phyloP scores from a whole-genome alignment of 352 stramenopile genomes.

The Globisporangium splendens region DNA sequence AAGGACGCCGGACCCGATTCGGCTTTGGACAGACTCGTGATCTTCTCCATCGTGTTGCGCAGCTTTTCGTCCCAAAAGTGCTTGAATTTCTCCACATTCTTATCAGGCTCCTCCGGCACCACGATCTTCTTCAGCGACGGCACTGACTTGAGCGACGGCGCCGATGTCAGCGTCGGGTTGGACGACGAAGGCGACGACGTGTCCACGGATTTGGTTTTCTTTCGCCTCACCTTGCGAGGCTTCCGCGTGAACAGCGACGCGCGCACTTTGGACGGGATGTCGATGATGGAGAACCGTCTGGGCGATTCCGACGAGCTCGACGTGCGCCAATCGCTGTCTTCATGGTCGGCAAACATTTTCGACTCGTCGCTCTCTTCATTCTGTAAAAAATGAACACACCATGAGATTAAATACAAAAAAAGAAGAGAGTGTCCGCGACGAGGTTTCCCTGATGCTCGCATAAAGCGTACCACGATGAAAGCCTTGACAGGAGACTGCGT shows the following conservation, averaged over 20 bases:
- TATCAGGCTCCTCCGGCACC: slow-evolving; percentile 11
- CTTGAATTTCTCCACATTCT: slow-evolving; percentile 68
- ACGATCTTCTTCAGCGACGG: neutral
- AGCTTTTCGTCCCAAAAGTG: slow-evolving; percentile 81
- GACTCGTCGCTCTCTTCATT: slow-evolving; percentile 7
- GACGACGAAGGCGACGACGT: slow-evolving; percentile 9
- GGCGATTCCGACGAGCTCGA: slow-evolving; percentile 38
- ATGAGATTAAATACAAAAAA: too few species aligned
- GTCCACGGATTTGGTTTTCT: slow-evolving; percentile 18
- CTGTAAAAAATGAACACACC: neutral
- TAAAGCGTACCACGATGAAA: too few species aligned
- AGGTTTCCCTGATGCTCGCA: too few species aligned
- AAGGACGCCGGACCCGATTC: slow-evolving; percentile 14
- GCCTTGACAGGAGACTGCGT: too few species aligned
- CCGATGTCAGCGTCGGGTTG: slow-evolving; percentile 22
- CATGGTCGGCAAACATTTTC: slow-evolving; percentile 19
- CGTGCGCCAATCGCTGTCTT: slow-evolving; percentile 47
- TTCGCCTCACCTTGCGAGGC: slow-evolving; percentile 23
- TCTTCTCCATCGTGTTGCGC: slow-evolving; percentile 49
- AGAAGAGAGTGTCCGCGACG: too few species aligned
- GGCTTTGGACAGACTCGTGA: slow-evolving; percentile 27
- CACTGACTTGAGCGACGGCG: slow-evolving; percentile 15
- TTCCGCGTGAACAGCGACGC: slow-evolving; percentile 36
- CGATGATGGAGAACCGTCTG: slow-evolving; percentile 42
- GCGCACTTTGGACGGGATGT: slow-evolving; percentile 36